Conservation (phyloP, 2,329 filamentous ascomycete genomes). For the Pestalotiopsis sp. region DNA sequence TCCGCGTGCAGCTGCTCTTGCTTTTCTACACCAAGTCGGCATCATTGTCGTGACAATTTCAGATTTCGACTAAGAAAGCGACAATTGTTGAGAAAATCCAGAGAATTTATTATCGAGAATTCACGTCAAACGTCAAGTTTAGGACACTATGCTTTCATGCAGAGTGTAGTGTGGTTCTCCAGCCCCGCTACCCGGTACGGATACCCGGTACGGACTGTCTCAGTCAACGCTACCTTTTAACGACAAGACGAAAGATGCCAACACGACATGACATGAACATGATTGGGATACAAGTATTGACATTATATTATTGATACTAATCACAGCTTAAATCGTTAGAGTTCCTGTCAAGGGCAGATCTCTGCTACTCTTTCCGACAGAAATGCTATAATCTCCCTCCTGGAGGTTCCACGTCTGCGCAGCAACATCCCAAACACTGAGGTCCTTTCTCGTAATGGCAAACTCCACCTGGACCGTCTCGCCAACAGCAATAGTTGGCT, state of each 20-base stretch:
- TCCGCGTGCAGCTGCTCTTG: background rate
- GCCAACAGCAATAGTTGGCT: constrained; percentile 45
- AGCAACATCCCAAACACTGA: constrained; percentile 52
- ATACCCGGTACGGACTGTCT: too few relatives aligned
- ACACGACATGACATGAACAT: background rate
- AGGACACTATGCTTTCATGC: too few relatives aligned
- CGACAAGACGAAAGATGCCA: too few relatives aligned
- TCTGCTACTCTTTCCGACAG: constrained; percentile 34
- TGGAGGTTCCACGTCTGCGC: constrained; percentile 45
- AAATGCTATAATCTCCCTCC: constrained; percentile 32
- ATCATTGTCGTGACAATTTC: too few relatives aligned
- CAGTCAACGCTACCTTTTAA: too few relatives aligned
- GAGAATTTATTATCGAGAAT: too few relatives aligned
- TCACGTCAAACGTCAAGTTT: too few relatives aligned
- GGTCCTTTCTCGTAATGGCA: constrained; percentile 47
- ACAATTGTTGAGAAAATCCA: too few relatives aligned
- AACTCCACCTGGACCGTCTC: constrained; percentile 45
- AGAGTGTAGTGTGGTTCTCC: too few relatives aligned
- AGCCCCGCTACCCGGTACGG: too few relatives aligned
- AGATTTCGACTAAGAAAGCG: too few relatives aligned
- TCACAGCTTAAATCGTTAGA: background rate
- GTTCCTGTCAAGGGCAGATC: constrained; percentile 18
- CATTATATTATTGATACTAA: background rate
- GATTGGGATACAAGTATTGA: background rate
- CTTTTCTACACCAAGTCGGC: too few relatives aligned